Percentiles rank a stretch among this genome's conserved stretches.
phyloP scores from a whole-genome alignment of 352 stramenopile genomes.

The Aphanomyces invadans region DNA sequence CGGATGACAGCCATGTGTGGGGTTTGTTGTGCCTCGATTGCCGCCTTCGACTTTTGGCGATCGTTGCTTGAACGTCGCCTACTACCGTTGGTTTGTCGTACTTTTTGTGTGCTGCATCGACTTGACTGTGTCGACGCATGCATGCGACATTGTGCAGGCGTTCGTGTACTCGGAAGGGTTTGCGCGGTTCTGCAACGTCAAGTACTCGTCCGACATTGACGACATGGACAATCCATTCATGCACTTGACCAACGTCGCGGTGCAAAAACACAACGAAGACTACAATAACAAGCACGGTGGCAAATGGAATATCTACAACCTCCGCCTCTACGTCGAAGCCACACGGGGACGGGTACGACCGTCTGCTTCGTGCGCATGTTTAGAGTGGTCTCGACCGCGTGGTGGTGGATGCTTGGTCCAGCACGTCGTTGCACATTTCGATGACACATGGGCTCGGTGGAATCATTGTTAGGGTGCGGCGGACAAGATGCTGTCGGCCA shows the following conservation, averaged over 20 bases:
- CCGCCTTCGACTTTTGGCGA: too few relatives aligned
- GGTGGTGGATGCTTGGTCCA: too few relatives aligned
- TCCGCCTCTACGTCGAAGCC: constrained; percentile 78
- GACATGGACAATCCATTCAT: constrained; percentile 89
- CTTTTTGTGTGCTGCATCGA: too few relatives aligned
- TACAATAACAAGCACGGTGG: constrained; percentile 87
- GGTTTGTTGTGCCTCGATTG: too few relatives aligned
- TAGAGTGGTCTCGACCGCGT: background rate
- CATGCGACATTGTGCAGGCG: constrained; percentile 29
- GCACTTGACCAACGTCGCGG: constrained; percentile 84
- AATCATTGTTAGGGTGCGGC: constrained; percentile 35
- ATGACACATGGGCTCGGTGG: too few relatives aligned
- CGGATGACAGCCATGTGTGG: too few relatives aligned
- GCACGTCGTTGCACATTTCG: too few relatives aligned
- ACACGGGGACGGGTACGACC: constrained; percentile 44
- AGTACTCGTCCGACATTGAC: constrained; percentile 70
- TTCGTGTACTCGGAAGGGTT: constrained; percentile 84
- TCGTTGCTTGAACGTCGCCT: too few relatives aligned
- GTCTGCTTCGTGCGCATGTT: too few relatives aligned
- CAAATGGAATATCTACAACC: constrained; percentile 86
- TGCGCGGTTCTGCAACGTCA: constrained; percentile 89
- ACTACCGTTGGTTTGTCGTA: too few relatives aligned
- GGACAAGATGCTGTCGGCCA: constrained; percentile 54
- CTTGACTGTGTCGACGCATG: too few relatives aligned
- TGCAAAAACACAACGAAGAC: constrained; percentile 87